Evolutionary conservation across 441 rosid species (phyloP).

Genomic region (Macaranga tanarius): DNA sequence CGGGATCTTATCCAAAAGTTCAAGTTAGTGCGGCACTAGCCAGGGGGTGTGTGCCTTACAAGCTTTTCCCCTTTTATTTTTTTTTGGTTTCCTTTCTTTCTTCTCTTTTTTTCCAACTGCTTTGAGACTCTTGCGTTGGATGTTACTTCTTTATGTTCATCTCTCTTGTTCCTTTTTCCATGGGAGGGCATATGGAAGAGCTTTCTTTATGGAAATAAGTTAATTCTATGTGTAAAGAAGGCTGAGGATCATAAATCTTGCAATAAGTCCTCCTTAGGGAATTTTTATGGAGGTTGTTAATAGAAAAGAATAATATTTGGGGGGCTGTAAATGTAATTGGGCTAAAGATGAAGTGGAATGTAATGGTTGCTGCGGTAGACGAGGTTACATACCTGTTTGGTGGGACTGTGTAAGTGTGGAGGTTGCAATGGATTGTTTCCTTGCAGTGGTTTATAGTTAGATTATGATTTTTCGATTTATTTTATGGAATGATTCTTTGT

Average conservation of each 20-base stretch:
- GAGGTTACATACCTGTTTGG: background rate
- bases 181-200: background rate
- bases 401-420: background rate
- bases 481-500: too few species aligned
- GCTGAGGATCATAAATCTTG: background rate
- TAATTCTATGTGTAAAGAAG: background rate
- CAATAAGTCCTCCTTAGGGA: background rate
- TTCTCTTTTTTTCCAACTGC: too few species aligned
- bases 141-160: background rate
- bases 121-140: too few species aligned
- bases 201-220: background rate
- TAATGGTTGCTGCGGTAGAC: background rate
- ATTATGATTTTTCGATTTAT: too few species aligned
- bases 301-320: too few species aligned
- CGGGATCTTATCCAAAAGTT: too few species aligned
- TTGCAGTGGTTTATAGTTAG: background rate
- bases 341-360: background rate
- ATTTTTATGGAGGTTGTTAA: too few species aligned
- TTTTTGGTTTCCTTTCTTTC: too few species aligned
- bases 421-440: background rate
- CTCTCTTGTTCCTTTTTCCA: background rate
- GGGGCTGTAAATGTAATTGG: too few species aligned
- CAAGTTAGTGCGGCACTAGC: too few species aligned
- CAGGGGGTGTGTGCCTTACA: too few species aligned
- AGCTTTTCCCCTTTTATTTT: too few species aligned